phyloP scores from a whole-genome alignment of 169 alveolate species.

The Fabrea salina region DNA sequence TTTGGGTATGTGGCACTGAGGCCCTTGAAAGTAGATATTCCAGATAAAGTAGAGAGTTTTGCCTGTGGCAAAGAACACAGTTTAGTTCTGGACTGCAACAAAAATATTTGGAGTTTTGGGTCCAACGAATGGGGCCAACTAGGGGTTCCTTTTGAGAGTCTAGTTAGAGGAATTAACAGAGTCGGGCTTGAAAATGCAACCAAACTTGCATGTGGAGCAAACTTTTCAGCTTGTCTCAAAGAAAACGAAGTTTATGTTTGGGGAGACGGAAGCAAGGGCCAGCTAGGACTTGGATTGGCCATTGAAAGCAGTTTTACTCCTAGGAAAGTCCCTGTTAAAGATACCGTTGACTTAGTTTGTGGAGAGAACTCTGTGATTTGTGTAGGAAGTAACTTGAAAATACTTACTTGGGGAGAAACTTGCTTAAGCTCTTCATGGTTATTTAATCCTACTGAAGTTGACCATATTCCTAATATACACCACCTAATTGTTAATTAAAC shows the following conservation, averaged over 20 bases:
- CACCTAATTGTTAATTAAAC: too few relatives aligned
- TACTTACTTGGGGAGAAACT: conserved; percentile 32
- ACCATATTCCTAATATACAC: too few relatives aligned
- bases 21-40: not conserved
- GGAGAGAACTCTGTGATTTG: conserved; percentile 7
- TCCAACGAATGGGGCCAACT: conserved; percentile 69
- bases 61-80: conserved; percentile 80
- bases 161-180: too few relatives aligned
- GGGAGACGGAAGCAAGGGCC: conserved; percentile 34
- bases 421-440: too few relatives aligned
- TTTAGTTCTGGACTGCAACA: conserved; percentile 56
- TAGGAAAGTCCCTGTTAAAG: not conserved
- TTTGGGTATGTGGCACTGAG: not conserved
- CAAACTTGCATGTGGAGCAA: conserved; percentile 12
- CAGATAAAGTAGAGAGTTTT: not conserved
- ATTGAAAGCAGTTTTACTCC: not conserved
- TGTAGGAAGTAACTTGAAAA: not conserved
- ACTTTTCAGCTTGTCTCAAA: conserved; percentile 22
- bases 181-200: too few relatives aligned
- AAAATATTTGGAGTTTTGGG: conserved; percentile 68
- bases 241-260: conserved; percentile 17
- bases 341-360: not conserved
- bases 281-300: conserved; percentile 19
- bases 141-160: conserved; percentile 45
- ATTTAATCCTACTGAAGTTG: too few relatives aligned